A percentile compares a stretch with the other conserved stretches of the same genome.
Conservation (phyloP, 306 rosid species). For the Betula pendula region DNA sequence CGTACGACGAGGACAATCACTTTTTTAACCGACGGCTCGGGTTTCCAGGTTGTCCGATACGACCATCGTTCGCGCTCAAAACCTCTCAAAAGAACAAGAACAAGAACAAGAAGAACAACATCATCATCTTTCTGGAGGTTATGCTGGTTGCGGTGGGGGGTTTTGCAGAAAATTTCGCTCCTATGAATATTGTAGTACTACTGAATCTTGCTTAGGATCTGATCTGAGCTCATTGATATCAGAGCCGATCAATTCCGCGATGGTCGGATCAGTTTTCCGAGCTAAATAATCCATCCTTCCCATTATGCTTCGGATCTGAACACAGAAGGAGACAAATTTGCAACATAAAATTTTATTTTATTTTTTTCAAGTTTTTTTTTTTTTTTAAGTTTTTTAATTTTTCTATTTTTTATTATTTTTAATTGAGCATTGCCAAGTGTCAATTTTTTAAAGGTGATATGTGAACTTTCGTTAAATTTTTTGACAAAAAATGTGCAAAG, state of each 20-base stretch:
- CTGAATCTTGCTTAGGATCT: too few species aligned
- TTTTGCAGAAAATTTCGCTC: slow-evolving; percentile 16
- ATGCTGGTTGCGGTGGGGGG: slow-evolving; percentile 36
- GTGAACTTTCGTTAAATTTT: too few species aligned
- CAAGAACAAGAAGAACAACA: slow-evolving; percentile 16
- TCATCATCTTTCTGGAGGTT: slow-evolving; percentile 26
- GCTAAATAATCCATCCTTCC: slow-evolving; percentile 48
- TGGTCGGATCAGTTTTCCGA: slow-evolving; percentile 41
- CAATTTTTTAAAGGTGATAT: too few species aligned
- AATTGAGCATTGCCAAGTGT: too few species aligned
- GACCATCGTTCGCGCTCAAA: slow-evolving; percentile 80
- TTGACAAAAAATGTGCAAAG: too few species aligned
- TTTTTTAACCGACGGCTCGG: too few species aligned
- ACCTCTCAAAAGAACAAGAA: slow-evolving; percentile 42
- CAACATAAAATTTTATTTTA: too few species aligned
- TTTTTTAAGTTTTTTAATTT: too few species aligned
- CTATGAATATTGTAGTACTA: too few species aligned
- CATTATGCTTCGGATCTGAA: slow-evolving; percentile 31
- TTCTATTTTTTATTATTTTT: too few species aligned
- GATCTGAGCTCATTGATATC: slow-evolving; percentile 51
- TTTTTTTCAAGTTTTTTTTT: too few species aligned
- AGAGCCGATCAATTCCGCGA: slow-evolving; percentile 36
- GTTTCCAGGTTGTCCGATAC: slow-evolving; percentile 32
- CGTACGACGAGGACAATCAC: neutral
- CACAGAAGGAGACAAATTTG: neutral